Conservation (phyloP, 2,329 filamentous ascomycete genomes). For the Metarhizium brunneum region DNA sequence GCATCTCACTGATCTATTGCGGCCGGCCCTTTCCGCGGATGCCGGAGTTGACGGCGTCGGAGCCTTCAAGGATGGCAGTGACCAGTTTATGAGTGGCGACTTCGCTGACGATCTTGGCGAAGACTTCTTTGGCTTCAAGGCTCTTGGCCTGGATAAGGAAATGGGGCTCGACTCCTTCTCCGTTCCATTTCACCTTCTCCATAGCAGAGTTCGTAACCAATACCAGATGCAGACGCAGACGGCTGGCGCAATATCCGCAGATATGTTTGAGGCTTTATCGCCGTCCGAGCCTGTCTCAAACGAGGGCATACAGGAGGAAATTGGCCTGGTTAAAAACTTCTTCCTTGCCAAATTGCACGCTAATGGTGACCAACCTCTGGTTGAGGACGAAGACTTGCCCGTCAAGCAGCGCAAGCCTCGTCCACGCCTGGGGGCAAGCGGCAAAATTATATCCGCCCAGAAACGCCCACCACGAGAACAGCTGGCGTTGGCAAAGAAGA, state of each 20-base stretch:
- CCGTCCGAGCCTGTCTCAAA: constrained; percentile 69
- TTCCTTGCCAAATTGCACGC: constrained; percentile 83
- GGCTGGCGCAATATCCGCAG: constrained; percentile 46
- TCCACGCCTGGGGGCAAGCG: constrained; percentile 59
- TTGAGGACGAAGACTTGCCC: constrained; percentile 92
- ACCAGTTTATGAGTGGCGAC: constrained; percentile 93
- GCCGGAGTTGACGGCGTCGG: constrained; percentile 74
- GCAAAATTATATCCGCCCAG: constrained; percentile 78
- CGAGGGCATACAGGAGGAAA: constrained; percentile 68
- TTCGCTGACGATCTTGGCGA: constrained; percentile 97
- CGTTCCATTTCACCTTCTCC: constrained; percentile 87
- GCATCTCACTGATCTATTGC: constrained; percentile 85
- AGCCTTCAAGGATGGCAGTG: constrained; percentile 91
- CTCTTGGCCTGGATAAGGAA: constrained; percentile 84
- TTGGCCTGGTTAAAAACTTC: constrained; percentile 84
- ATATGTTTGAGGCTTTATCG: constrained; percentile 59
- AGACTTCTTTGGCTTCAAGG: constrained; percentile 98
- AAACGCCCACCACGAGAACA: constrained; percentile 78
- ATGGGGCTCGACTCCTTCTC: constrained; percentile 81
- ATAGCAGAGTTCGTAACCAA: constrained; percentile 78
- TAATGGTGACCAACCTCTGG: constrained; percentile 67
- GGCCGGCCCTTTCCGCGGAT: constrained; percentile 71
- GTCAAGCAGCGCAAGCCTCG: constrained; percentile 75
- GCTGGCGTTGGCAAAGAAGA: constrained; percentile 77
- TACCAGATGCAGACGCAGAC: constrained; percentile 67